A percentile compares a stretch with the other conserved stretches of the same genome.
Conservation (phyloP, 805 yeast species). For the Barnettozyma botsteinii region DNA sequence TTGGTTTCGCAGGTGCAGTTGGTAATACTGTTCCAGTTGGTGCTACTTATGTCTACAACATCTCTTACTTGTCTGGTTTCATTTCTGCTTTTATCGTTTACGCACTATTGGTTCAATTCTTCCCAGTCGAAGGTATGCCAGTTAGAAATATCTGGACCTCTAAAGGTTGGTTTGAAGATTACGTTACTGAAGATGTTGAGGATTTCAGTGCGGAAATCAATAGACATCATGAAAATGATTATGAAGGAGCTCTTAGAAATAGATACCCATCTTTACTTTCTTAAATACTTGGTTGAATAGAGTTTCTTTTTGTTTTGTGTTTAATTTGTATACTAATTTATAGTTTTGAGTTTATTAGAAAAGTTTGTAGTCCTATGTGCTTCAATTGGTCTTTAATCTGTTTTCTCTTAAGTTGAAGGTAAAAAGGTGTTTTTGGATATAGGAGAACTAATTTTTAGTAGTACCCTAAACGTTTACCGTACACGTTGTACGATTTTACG, state of each 20-base stretch:
- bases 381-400: too few species aligned
- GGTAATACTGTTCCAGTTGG: slow-evolving; percentile 75
- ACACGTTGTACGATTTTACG: too few species aligned
- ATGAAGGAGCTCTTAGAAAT: slow-evolving; percentile 3
- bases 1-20: slow-evolving; percentile 83
- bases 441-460: too few species aligned
- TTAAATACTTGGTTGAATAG: neutral
- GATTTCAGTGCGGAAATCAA: slow-evolving; percentile 16
- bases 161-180: slow-evolving; percentile 42
- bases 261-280: neutral
- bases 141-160: slow-evolving; percentile 34
- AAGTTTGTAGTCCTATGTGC: too few species aligned
- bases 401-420: too few species aligned
- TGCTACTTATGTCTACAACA: slow-evolving; percentile 64
- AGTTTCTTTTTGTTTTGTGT: neutral
- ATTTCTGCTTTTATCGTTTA: slow-evolving; percentile 51
- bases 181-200: slow-evolving; percentile 9
- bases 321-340: neutral
- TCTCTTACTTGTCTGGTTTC: slow-evolving; percentile 78
- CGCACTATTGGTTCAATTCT: slow-evolving; percentile 42
- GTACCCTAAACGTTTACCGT: too few species aligned
- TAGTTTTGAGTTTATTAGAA: too few species aligned
- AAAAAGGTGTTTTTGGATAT: too few species aligned
- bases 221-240: slow-evolving; percentile 20
- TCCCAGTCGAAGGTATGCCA: slow-evolving; percentile 48